A percentile compares a stretch with the other conserved stretches of the same genome.
phyloP scores from a whole-genome alignment of 1,284 basidiomycete species.

The Ustilago vetiveriae region DNA sequence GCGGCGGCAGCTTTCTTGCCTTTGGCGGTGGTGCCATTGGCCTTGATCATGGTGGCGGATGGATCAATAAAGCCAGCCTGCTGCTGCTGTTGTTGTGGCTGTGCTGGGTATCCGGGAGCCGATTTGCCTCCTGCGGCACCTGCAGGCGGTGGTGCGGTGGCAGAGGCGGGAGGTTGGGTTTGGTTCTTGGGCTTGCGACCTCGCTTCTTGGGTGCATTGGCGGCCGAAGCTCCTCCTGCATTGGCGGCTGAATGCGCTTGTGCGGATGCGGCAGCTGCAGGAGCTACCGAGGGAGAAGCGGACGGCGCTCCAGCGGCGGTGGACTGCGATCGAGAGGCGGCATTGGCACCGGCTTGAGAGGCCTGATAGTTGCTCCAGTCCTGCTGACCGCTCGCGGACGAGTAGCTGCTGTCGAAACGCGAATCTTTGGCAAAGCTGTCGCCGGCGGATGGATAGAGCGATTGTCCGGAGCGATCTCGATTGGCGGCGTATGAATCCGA shows the following conservation, averaged over 20 bases:
- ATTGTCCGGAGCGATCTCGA: constrained; percentile 28
- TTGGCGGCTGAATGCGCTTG: constrained; percentile 6
- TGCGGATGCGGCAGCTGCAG: constrained; percentile 8
- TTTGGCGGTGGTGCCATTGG: constrained; percentile 25
- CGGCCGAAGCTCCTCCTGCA: constrained; percentile 4
- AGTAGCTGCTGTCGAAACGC: constrained; percentile 32
- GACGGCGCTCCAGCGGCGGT: constrained; percentile 14
- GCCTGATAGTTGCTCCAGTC: constrained; percentile 40
- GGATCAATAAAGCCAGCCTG: constrained; percentile 34
- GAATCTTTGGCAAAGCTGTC: constrained; percentile 24
- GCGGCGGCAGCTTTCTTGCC: constrained; percentile 36
- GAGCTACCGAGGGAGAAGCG: constrained; percentile 12
- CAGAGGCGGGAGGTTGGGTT: constrained; percentile 6
- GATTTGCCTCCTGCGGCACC: constrained; percentile 10
- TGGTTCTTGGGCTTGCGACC: constrained; percentile 40
- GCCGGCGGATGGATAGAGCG: constrained; percentile 19
- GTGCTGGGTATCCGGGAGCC: constrained; percentile 11
- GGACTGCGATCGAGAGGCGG: constrained; percentile 26
- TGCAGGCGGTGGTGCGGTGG: constrained; percentile 5
- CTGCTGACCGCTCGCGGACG: constrained; percentile 30
- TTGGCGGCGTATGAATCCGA: constrained; percentile 34
- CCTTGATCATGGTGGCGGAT: constrained; percentile 41
- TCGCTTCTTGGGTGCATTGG: constrained; percentile 31
- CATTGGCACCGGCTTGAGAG: constrained; percentile 8
- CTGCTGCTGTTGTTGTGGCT: no score